phyloP scores from a whole-genome alignment of 202 grass and related monocot species.

The Brachypodium distachyon region DNA sequence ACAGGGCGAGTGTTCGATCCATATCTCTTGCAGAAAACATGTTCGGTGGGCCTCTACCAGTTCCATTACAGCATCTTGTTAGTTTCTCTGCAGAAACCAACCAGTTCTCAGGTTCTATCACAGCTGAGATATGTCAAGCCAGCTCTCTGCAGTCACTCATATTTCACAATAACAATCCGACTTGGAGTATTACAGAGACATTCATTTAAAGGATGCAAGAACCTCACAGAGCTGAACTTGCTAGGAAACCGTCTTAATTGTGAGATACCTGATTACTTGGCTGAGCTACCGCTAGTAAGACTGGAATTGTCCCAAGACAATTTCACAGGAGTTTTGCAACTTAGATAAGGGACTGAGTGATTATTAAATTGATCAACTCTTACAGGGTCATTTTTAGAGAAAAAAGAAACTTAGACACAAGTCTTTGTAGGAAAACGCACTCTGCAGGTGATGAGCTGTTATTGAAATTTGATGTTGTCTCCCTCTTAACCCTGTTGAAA shows the following conservation, averaged over 20 bases:
- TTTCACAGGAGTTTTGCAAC: conserved; percentile 47
- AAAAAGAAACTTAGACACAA: no score
- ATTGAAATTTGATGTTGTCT: no score
- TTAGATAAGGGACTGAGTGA: no score
- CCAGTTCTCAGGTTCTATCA: conserved; percentile 57
- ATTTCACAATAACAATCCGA: conserved; percentile 54
- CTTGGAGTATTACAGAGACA: conserved; percentile 48
- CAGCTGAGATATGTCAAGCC: conserved; percentile 45
- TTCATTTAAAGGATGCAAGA: conserved; percentile 54
- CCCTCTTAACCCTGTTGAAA: no score
- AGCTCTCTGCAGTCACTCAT: conserved; percentile 48
- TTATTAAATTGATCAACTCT: no score
- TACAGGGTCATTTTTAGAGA: no score
- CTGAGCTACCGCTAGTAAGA: conserved; percentile 55
- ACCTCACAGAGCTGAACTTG: conserved; percentile 64
- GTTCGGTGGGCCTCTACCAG: conserved; percentile 50
- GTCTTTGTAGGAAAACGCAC: no score
- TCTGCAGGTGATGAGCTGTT: no score
- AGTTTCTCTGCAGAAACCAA: conserved; percentile 70
- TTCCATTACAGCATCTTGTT: conserved; percentile 34
- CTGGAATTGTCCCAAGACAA: conserved; percentile 74
- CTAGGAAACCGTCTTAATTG: conserved; percentile 69
- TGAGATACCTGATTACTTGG: conserved; percentile 58
- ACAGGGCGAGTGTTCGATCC: conserved; percentile 44
- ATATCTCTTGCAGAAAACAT: conserved; percentile 51